Base-by-base conservation (phyloP, 768 basidiomycete species). In the Macrolepiota dolichaula region DNA sequence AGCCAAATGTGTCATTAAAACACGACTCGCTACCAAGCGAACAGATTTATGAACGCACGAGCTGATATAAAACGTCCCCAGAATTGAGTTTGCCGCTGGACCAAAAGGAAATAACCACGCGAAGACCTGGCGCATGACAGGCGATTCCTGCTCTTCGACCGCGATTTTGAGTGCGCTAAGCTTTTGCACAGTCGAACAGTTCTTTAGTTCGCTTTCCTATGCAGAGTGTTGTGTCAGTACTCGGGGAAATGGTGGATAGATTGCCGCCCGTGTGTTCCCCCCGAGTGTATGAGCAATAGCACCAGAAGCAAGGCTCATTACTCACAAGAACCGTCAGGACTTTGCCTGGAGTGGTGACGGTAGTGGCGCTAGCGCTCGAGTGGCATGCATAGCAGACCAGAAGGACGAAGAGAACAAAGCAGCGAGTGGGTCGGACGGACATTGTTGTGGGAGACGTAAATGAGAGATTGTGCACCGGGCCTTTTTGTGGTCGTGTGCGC, bases 21-120 rank as follows among this genome's bases (percentile, higher is more conserved):
- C 47, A 49, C 25, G 47, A 49, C 13, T 12, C 19, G 12, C 36
- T n/a, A 2, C 37, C 19, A 54, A 40, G 19, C 36, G 15, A 22
- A 54, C 3, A 7, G 15, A 60, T 63, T 62, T 56, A 55, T 63
- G 47, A 52, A 83, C 92, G 70, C 72, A 95, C 94, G 93, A 96
- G 81, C 92, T 94, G 75, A 96, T 96, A 79, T 96, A 96, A 80
- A 96, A 94, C 19, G 94, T 96, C 63, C 91, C 94, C 29, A 96
- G 80, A 59, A 97, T 80, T 40, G 91, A 89, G 73, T 94, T 95
- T 87, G 88, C 92, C 6, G 85, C 94, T 61, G 92, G 93, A 36
- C 91, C 90, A 69, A 96, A 96, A 37, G 94, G 94, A 70, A 96
- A 96, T 61, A 95, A 75, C 77, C 84, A 84, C 4, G 82, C 78